Evolutionary conservation across 169 alveolate species (phyloP), one percentile per base, ranked within the genome.

Genomic region (Theileria luwenshuni): DNA sequence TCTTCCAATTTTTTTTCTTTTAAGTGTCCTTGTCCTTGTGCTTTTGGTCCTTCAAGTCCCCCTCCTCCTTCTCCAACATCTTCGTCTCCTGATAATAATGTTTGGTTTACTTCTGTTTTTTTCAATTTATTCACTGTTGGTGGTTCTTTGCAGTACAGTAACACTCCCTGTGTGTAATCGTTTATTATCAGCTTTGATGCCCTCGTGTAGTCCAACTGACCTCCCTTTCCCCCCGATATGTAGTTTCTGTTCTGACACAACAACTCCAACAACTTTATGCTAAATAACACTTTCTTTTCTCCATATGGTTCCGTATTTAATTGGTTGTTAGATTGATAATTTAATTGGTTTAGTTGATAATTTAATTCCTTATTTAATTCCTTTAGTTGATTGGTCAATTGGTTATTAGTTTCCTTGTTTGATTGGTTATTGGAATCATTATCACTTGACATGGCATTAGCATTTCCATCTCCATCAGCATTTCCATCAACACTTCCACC

Each of bases 131-230:
- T 38, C 19, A 12, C 27, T 27, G 23, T 54, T 8, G 94, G 94
- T 59, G 89, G 79, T 52, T 74, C 70, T 45, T 79, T 83, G 48
- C 92, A 79, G 28, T 65, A 96, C 13, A 94, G 85, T 64, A 98
- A 84, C 54, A 92, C 93, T 7, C 99, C 99, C 48, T 94, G 83
- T 65, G 94, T 92, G 84, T 93, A 96, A 85, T 98, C 99, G 63
- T 92, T 93, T 56, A 97, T 83, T 28, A 98, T 92, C 76, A 97
- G 75, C 86, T 94, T 94, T 0, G 99, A 97, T 33, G 98, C 98
- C 74, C 96, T 90, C 3, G 94, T 94, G 83, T 95, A 92, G 79
- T 98, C 98, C 17, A 97, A 95, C 42, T 94, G 90, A 23, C 98
- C 99, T 28, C 99, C 98, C 43, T 88, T 92, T 3, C 97, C 97